These are phyloP conservation scores for Chamaenerion angustifolium DNA, from an alignment of 345 rosid species.

Conservation along the genomic window DNA sequence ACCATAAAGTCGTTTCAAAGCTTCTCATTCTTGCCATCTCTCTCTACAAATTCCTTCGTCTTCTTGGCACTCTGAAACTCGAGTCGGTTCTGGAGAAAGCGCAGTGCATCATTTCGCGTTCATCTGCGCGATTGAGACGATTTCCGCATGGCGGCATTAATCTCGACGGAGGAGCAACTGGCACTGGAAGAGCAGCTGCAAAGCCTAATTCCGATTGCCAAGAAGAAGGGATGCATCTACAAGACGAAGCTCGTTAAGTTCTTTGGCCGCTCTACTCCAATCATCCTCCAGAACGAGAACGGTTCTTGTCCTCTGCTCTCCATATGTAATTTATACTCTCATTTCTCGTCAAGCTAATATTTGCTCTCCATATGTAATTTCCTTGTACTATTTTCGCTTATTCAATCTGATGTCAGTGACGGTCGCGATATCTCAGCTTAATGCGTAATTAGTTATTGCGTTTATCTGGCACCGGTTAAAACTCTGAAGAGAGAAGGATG, in stretches of 20 bases:
- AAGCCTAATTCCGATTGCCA: slow-evolving; percentile 5
- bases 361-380: slow-evolving; percentile 81
- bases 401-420: too few relatives aligned
- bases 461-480: too few relatives aligned
- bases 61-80: neutral
- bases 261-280: slow-evolving; percentile 69
- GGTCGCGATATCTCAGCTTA: too few relatives aligned
- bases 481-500: too few relatives aligned
- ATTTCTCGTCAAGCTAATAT: too few relatives aligned
- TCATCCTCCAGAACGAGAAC: slow-evolving; percentile 91
- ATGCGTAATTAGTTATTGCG: too few relatives aligned
- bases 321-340: slow-evolving; percentile 44
- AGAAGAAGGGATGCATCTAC: slow-evolving; percentile 45
- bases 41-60: too few relatives aligned
- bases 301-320: slow-evolving; percentile 98
- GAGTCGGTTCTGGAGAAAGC: too few relatives aligned
- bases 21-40: too few relatives aligned
- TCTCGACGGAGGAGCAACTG: slow-evolving; percentile 18
- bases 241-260: slow-evolving; percentile 73
- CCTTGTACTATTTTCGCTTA: neutral
- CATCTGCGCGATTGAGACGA: neutral
- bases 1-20: too few relatives aligned
- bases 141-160: slow-evolving; percentile 4
- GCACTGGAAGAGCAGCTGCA: slow-evolving; percentile 14
- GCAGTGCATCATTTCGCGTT: neutral